Percentiles rank a stretch among this genome's conserved stretches.
phyloP scores from a whole-genome alignment of 495 filamentous ascomycete species.

The Tuber microsphaerosporum region DNA sequence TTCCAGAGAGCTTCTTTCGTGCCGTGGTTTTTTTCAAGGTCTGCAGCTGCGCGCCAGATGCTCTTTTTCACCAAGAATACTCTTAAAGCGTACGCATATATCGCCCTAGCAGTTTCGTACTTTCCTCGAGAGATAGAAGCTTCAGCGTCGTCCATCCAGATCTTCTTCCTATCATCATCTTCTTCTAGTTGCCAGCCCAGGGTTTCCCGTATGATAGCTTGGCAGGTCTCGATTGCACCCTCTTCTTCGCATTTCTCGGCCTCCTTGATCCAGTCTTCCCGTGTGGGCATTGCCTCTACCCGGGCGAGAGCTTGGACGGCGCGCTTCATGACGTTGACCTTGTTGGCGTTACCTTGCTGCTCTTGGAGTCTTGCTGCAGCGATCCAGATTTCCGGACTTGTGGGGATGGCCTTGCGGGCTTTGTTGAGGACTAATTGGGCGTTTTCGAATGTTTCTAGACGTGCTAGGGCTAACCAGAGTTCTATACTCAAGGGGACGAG shows the following conservation, averaged over 20 bases:
- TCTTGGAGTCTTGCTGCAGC: conserved; percentile 87
- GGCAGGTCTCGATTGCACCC: conserved; percentile 76
- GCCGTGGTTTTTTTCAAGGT: conserved; percentile 85
- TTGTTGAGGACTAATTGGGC: conserved; percentile 92
- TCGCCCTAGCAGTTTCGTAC: conserved; percentile 84
- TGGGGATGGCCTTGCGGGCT: conserved; percentile 85
- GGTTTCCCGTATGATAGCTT: conserved; percentile 82
- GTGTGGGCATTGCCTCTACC: conserved; percentile 89
- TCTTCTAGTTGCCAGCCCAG: conserved; percentile 90
- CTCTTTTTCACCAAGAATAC: conserved; percentile 77
- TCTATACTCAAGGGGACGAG: conserved; percentile 89
- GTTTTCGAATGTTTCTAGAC: conserved; percentile 78
- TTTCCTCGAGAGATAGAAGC: conserved; percentile 65
- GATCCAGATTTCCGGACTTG: conserved; percentile 92
- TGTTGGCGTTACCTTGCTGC: conserved; percentile 66
- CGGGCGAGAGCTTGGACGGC: conserved; percentile 82
- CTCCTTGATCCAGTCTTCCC: conserved; percentile 93
- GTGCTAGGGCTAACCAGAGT: conserved; percentile 86
- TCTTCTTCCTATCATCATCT: conserved; percentile 91
- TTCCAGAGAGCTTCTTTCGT: conserved; percentile 73
- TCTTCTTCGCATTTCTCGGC: conserved; percentile 94
- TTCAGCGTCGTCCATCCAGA: conserved; percentile 89
- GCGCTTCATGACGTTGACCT: conserved; percentile 86
- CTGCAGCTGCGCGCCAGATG: conserved; percentile 80
- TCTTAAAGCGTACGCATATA: conserved; percentile 82